phyloP scores from a whole-genome alignment of 768 basidiomycete genomes.

The Termitomyces sp. region DNA sequence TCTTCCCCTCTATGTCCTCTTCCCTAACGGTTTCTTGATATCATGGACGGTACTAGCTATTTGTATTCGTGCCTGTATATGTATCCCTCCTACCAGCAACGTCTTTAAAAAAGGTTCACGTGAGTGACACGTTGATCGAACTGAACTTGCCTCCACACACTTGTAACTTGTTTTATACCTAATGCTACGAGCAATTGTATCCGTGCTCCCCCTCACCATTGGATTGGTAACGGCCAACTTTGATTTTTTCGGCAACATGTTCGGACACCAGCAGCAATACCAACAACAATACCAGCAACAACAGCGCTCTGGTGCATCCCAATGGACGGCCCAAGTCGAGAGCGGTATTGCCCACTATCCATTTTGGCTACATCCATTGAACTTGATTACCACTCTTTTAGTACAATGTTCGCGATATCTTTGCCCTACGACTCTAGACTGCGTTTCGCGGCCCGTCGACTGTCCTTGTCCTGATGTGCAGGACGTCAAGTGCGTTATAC shows the following conservation, averaged over 20 bases:
- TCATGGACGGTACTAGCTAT: conserved; percentile 3
- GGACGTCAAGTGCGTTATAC: conserved; percentile 73
- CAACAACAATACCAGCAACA: conserved; percentile 52
- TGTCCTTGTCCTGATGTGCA: conserved; percentile 77
- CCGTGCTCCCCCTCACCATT: conserved; percentile 29
- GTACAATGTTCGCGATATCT: conserved; percentile 72
- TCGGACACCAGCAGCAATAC: conserved; percentile 60
- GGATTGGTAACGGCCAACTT: conserved; percentile 58
- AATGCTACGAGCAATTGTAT: conserved; percentile 13
- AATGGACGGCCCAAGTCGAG: conserved; percentile 65
- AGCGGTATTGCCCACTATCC: conserved; percentile 36
- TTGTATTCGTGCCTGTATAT: conserved; percentile 8
- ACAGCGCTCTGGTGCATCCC: conserved; percentile 45
- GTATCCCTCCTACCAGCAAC: neutral
- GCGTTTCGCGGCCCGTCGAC: conserved; percentile 54
- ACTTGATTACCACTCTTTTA: conserved; percentile 19
- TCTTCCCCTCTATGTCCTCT: neutral
- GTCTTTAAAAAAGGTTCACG: conserved; percentile 1
- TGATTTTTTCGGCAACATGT: conserved; percentile 77
- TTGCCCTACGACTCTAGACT: conserved; percentile 70
- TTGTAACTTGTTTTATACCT: neutral
- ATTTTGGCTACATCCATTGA: neutral
- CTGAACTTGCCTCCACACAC: neutral
- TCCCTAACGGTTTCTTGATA: conserved; percentile 1
- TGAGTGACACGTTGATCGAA: conserved; percentile 12